Percentiles rank a stretch among this genome's conserved stretches.
Conservation (phyloP, 23 red algal genomes). For the Pyropia haitanensis region DNA sequence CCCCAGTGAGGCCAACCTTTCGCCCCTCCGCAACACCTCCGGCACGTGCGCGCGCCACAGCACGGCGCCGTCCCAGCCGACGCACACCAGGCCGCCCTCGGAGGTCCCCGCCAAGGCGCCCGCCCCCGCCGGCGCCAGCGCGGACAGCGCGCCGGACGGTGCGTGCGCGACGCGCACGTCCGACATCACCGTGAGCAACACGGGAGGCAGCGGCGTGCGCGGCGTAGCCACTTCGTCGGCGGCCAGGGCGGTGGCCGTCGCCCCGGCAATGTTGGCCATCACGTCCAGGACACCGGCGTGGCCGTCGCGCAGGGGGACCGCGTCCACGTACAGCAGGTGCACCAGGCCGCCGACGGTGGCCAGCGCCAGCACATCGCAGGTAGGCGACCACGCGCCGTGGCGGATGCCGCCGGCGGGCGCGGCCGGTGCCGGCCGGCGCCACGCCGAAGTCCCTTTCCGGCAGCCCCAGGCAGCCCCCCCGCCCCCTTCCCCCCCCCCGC, state of each 20-base stretch:
- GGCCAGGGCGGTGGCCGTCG: constrained; percentile 2
- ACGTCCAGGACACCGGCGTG: constrained; percentile 23
- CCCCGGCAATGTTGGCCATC: background rate
- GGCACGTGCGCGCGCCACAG: constrained; percentile 57
- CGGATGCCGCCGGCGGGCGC: no score
- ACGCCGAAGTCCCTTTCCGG: no score
- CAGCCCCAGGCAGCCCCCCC: no score
- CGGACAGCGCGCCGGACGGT: constrained; percentile 4
- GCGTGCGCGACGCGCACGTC: no score
- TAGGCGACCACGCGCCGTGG: no score
- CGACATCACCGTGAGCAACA: no score
- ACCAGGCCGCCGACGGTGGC: no score
- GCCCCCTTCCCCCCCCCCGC: no score
- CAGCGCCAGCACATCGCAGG: no score
- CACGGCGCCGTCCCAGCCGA: constrained; percentile 44
- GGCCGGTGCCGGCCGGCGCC: no score
- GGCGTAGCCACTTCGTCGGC: no score
- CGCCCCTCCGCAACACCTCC: constrained; percentile 32
- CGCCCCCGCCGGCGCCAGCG: constrained; percentile 20
- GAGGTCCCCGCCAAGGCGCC: constrained; percentile 60
- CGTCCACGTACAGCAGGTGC: background rate
- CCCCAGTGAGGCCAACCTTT: constrained; percentile 31
- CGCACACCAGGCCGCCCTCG: constrained; percentile 31
- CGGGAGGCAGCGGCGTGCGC: no score
- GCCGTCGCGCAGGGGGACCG: constrained; percentile 26